Evolutionary conservation across 345 rosid genomes (phyloP).

Genomic region (Dipteronia dyeriana): DNA sequence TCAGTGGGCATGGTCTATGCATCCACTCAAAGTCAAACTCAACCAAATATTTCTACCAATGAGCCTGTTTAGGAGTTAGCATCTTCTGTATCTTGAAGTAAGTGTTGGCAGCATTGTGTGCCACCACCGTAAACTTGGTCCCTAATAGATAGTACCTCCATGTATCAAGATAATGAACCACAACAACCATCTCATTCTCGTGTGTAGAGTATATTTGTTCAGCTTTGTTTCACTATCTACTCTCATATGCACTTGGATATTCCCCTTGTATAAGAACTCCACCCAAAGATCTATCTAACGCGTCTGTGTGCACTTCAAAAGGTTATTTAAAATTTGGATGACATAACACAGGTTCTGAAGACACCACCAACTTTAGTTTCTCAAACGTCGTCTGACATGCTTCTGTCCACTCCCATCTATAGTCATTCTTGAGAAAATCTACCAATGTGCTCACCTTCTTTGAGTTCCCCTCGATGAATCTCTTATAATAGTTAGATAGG

Average conservation of each 20-base stretch:
- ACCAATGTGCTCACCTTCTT: no score
- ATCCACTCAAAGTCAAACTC: no score
- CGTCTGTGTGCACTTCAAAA: neutral
- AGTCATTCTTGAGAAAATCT: no score
- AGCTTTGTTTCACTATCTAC: neutral
- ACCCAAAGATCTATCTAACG: neutral
- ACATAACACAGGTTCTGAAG: neutral
- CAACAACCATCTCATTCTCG: neutral
- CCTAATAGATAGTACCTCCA: neutral
- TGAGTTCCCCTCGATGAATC: no score
- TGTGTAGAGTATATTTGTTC: neutral
- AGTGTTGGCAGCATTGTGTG: neutral
- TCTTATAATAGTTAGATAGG: no score
- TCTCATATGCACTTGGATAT: neutral
- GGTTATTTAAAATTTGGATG: neutral
- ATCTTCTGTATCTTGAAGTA: no score
- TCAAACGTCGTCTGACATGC: no score
- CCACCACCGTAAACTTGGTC: neutral
- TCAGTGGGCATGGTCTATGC: no score
- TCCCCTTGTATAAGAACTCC: neutral
- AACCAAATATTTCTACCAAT: no score
- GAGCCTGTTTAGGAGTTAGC: no score
- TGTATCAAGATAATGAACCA: neutral
- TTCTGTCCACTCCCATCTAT: no score
- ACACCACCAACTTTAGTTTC: neutral